These are phyloP conservation scores for Tetrahymena elliotti DNA, from an alignment of 73 alveolate species.

Conservation along the genomic window DNA sequence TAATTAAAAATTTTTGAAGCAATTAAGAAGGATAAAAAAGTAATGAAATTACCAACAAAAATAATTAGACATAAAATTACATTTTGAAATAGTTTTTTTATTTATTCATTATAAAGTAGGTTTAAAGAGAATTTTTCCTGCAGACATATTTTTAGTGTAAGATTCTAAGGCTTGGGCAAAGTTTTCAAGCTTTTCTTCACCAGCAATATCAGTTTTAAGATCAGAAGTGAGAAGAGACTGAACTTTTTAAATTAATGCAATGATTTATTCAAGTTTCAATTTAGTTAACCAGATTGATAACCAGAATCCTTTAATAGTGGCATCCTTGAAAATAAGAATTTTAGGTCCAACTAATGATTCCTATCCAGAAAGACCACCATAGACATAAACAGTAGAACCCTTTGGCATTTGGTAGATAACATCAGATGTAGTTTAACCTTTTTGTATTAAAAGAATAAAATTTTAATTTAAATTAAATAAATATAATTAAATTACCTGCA, in stretches of 20 bases:
- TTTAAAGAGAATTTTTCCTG: slow-evolving; percentile 25
- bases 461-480: slow-evolving; percentile 41
- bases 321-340: slow-evolving; percentile 47
- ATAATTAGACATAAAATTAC: too few species aligned
- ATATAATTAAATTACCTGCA: slow-evolving; percentile 61
- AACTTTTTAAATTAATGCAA: background rate
- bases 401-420: slow-evolving; percentile 30
- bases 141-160: slow-evolving; percentile 35
- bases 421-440: background rate
- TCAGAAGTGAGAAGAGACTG: slow-evolving; percentile 4
- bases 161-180: slow-evolving; percentile 6
- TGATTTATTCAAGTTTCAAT: background rate
- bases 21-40: too few species aligned
- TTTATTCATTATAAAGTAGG: background rate
- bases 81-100: too few species aligned
- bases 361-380: slow-evolving; percentile 54
- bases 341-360: slow-evolving; percentile 38
- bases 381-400: slow-evolving; percentile 46
- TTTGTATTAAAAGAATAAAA: background rate
- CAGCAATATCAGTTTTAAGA: slow-evolving; percentile 24
- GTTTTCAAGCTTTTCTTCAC: background rate
- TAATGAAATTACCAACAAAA: too few species aligned
- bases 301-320: slow-evolving; percentile 49
- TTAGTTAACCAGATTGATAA: background rate
- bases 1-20: too few species aligned